These are phyloP conservation scores for Cytospora chrysosperma DNA, from an alignment of 2,329 filamentous ascomycete genomes.

Conservation along the genomic window DNA sequence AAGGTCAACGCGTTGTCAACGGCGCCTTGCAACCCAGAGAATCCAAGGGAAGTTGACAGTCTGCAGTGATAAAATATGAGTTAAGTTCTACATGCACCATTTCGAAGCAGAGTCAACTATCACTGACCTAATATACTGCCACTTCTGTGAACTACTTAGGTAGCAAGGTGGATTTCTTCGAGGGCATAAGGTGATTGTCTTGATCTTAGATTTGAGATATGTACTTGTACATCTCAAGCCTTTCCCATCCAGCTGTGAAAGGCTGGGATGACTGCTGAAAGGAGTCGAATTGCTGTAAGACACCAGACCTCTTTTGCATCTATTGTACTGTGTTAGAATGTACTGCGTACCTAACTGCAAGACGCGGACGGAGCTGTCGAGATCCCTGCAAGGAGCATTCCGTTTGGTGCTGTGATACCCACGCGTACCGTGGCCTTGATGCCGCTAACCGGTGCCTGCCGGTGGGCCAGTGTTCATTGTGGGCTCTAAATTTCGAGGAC, in stretches of 20 bases:
- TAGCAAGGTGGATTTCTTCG: not conserved
- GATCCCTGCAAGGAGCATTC: not conserved
- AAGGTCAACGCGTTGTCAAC: not conserved
- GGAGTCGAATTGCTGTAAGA: not conserved
- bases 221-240: not conserved
- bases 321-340: not conserved
- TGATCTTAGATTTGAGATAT: not conserved
- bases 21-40: not conserved
- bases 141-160: no score
- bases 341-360: no score
- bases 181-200: not conserved
- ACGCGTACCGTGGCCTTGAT: no score
- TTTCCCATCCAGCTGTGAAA: not conserved
- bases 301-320: not conserved
- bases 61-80: not conserved
- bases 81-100: not conserved
- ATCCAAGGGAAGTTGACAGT: not conserved
- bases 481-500: slow-evolving; percentile 13
- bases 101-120: not conserved
- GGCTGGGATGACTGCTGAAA: not conserved
- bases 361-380: not conserved
- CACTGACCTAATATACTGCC: not conserved
- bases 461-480: not conserved
- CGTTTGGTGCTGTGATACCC: no score
- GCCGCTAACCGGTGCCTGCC: not conserved